These are phyloP conservation scores for Pleoardoris graminearum DNA, from an alignment of 2,329 filamentous ascomycete genomes.

Conservation along the genomic window DNA sequence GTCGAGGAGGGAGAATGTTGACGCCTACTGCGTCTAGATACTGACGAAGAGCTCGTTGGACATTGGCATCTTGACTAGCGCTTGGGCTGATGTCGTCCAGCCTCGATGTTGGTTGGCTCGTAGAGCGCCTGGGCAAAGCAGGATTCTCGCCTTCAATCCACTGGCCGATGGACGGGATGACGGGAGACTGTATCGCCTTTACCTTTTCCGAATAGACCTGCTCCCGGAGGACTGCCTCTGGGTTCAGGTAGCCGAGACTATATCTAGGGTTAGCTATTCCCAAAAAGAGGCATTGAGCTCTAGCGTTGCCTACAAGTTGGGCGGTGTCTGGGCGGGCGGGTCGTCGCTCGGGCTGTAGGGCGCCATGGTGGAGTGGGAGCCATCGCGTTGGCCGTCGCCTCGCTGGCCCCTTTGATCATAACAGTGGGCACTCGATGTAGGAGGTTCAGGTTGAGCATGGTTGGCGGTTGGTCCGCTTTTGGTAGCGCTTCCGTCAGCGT, in stretches of 20 bases:
- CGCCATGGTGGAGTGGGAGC: slow-evolving; percentile 33
- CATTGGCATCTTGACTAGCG: slow-evolving; percentile 35
- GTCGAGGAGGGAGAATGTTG: slow-evolving; percentile 39
- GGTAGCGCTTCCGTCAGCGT: slow-evolving; percentile 44
- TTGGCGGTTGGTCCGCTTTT: slow-evolving; percentile 40
- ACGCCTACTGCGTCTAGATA: slow-evolving; percentile 46
- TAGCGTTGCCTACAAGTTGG: slow-evolving; percentile 37
- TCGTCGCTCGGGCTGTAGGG: slow-evolving; percentile 39
- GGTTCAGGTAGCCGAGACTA: slow-evolving; percentile 50
- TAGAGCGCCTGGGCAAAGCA: slow-evolving; percentile 15
- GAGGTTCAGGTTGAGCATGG: slow-evolving; percentile 36
- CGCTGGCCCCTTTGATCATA: slow-evolving; percentile 31
- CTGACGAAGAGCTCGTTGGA: slow-evolving; percentile 39
- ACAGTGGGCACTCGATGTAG: slow-evolving; percentile 23
- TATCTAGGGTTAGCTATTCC: neutral
- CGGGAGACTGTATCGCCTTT: slow-evolving; percentile 35
- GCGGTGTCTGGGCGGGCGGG: slow-evolving; percentile 38
- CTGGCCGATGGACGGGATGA: slow-evolving; percentile 38
- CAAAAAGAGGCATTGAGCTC: neutral
- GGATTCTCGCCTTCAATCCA: slow-evolving; percentile 41
- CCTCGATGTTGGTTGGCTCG: slow-evolving; percentile 29
- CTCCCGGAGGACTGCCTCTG: slow-evolving; percentile 52
- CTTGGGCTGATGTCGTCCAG: slow-evolving; percentile 38
- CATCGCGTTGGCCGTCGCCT: slow-evolving; percentile 28
- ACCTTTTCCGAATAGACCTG: slow-evolving; percentile 43